Evolutionary conservation across 2,329 filamentous ascomycete genomes (phyloP), one percentile per base, ranked within the genome.

Genomic region (Scleromitrula shiraiana): DNA sequence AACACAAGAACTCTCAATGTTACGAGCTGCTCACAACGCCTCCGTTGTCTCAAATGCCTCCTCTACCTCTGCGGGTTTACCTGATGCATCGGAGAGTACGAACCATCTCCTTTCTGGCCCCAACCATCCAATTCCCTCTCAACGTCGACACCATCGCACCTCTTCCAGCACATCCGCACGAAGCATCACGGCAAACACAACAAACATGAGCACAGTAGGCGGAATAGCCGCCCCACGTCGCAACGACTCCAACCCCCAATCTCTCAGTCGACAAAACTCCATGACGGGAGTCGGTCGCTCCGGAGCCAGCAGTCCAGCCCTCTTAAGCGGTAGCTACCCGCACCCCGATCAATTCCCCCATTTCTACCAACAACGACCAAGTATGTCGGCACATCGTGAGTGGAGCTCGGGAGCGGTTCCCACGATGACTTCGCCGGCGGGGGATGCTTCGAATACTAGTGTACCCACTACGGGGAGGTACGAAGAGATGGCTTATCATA

Each of bases 1-100:
- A 26, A 95, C 88, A 0, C 85, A 91, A 49, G 91, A 97, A 65
- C 80, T 97, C 29, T 83, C 84, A 14, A 74, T 88, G 44, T 80
- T 97, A n/a, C 85, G 90, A 46, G 75, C 77, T 24, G 76, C 78
- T 20, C 78, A 83, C 50, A 83, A 83, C 59, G 78, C 79, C 6
- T 83, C 80, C 0, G 78, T 81, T 24, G 77, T 73, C 4, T 83
- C 80, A 37, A 83, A 82, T 60, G 65, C 77, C n/a, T 83, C 80
- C 3, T 83, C 79, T 0, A 73, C 74, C 3, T 80, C 77, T 1
- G 70, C 77, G 23, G 72, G 72, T 46, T 72, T 73, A 49, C 72
- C 75, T 15, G 69, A 64, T 46, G 35, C 67, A 30, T 68, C 71
- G 56, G 76, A 76, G 41, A 66, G 67, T 26, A 63, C 68, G 50